These are phyloP conservation scores for Gonapodya prolifera DNA, from an alignment of 192 early-diverging fungal genomes.

Conservation along the genomic window DNA sequence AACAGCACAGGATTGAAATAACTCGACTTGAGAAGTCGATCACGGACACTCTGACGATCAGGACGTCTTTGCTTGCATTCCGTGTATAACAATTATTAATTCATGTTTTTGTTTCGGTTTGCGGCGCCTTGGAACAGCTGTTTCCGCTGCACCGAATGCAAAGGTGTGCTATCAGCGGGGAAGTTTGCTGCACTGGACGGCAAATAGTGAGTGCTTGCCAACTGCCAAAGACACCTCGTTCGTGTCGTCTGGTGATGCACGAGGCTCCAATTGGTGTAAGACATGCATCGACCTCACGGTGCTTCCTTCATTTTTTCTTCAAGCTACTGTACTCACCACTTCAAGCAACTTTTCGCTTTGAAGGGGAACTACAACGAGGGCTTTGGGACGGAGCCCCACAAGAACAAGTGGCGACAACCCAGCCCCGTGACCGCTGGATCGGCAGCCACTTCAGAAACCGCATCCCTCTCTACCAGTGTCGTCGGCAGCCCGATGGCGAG, in stretches of 20 bases:
- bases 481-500: not conserved
- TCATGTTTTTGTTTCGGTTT: too few species aligned
- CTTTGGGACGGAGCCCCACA: slow-evolving; percentile 31
- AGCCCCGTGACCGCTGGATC: not conserved
- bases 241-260: not conserved
- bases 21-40: too few species aligned
- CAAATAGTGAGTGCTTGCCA: not conserved
- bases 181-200: not conserved
- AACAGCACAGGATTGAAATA: too few species aligned
- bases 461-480: not conserved
- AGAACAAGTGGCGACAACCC: slow-evolving; percentile 19
- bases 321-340: slow-evolving; percentile 7
- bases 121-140: too few species aligned
- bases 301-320: not conserved
- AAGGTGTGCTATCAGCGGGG: not conserved
- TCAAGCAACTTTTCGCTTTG: slow-evolving; percentile 37
- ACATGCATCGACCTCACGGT: not conserved
- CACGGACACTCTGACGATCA: too few species aligned
- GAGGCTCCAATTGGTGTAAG: not conserved
- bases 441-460: not conserved
- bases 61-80: too few species aligned
- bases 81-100: too few species aligned
- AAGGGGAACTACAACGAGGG: slow-evolving; percentile 48
- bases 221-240: not conserved
- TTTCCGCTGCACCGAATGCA: not conserved